Evolutionary conservation across 768 basidiomycete species (phyloP), one percentile per base, ranked within the genome.

Genomic region (Boletellus sp.): DNA sequence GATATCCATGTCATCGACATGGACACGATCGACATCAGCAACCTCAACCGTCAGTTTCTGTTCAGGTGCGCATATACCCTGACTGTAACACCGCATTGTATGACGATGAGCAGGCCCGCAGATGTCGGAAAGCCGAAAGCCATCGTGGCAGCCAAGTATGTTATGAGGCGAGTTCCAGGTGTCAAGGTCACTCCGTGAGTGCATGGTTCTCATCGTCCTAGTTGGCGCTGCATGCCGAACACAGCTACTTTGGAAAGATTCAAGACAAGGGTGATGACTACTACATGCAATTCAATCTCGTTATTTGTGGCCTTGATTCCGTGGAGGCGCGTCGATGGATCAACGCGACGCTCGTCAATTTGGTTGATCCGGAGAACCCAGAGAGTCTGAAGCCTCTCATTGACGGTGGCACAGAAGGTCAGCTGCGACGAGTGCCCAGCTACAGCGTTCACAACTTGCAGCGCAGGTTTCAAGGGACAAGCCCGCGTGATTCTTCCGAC

Each of bases 1-100:
- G 90, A 98, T 63, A 96, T 98, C 57, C 93, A 97, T 75, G 94
- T 99, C 53, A 98, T 99, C 65, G 96, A 99, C 76, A 98, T 99
- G 94, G 95, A 99, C 76, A 97, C 95, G 15, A 99, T 98, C 67
- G 95, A 99, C 72, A 90, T 99, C 64, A 97, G 94, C 64, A 99
- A 99, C 70, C 78, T 99, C 57, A 99, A 99, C 69, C 81, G 96
- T 43, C 96, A 99, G 71, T 99, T 99, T 68, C 75, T 99, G 20
- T 99, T 99, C 75, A 81, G 96, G 95, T 92, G 57, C 44, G 72
- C 11, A 1, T 47, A 23, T 43, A 39, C 48, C 24, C 23, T 16
- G 23, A 2, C 31, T 39, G 38, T 15, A 3, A 19, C 39, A 12
- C 28, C 33, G 38, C 3, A 23, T 16, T 20, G 35, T 24, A 45